Base-by-base conservation (phyloP, 495 filamentous ascomycete genomes). In the Lasiosphaeris hirsuta region DNA sequence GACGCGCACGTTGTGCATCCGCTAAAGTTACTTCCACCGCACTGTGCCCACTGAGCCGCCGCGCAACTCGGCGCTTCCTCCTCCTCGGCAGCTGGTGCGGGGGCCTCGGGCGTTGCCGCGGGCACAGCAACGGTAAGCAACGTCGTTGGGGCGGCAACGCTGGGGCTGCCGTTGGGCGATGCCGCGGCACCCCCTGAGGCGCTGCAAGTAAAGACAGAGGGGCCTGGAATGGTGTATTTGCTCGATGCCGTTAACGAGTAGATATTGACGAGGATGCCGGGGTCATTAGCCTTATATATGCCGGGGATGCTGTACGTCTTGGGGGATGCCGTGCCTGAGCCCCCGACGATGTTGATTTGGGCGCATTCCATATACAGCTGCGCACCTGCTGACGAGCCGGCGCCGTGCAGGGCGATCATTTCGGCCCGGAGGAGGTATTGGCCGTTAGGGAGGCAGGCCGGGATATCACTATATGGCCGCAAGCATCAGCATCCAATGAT, bases 281-380 rank as follows among this genome's bases (percentile, higher is more conserved):
- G 68, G 63, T 75, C 72, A 30, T 42, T 69, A 18, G 66, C 58
- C 60, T 70, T 71, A 59, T 80, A 80, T 55, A 75, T 68, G 13
- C 77, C 77, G 1, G 77, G 77, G 59, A 80, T 71, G 54, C 64
- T 71, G 54, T 71, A 64, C 1, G 75, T 76, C 13, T 65, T 40
- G 35, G 77, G 68, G 10, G 54, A 59, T 30, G 63, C 71, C 10
- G 57, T 47, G 61, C 73, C 58, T 54, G 55, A 66, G 56, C 73
- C 71, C 41, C 77, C 77, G 33, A 72, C 72, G 23, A 79, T 55
- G 58, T 76, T 77, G 66, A 79, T 71, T 53, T 79, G 76, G 15
- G 76, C 76, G 59, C 76, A 78, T 67, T 79, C 76, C 76, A 77
- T 76, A 49, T 80, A 83, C 19, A 83, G 72, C 63, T 83, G 79